phyloP scores from a whole-genome alignment of 306 rosid genomes.

The Cicer arietinum region DNA sequence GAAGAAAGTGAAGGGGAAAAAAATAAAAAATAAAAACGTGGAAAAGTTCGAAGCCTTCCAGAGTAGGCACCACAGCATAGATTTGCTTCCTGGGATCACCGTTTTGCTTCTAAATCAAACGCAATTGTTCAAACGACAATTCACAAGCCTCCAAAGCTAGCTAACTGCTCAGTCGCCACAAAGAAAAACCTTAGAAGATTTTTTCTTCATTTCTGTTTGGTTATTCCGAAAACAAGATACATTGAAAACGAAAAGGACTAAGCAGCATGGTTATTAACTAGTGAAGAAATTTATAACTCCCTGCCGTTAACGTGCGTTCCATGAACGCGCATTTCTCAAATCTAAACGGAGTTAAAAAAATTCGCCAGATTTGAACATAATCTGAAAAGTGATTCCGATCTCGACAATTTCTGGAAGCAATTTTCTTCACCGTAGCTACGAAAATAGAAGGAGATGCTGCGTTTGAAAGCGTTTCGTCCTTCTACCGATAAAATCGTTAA shows the following conservation, averaged over 20 bases:
- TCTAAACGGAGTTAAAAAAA: slow-evolving; percentile 21
- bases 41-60: slow-evolving; percentile 14
- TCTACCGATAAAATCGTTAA: slow-evolving; percentile 85
- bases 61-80: neutral
- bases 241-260: slow-evolving; percentile 3
- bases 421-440: slow-evolving; percentile 20
- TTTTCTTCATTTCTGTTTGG: slow-evolving; percentile 31
- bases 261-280: slow-evolving; percentile 21
- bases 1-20: neutral
- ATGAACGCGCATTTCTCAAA: slow-evolving; percentile 49
- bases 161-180: neutral
- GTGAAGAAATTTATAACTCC: slow-evolving; percentile 8
- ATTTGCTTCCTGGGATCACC: slow-evolving; percentile 9
- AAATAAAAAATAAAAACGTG: neutral
- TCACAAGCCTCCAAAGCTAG: slow-evolving; percentile 12
- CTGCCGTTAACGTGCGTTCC: slow-evolving; percentile 37
- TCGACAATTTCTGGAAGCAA: slow-evolving; percentile 29
- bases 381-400: slow-evolving; percentile 40
- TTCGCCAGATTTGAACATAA: slow-evolving; percentile 35
- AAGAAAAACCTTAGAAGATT: no score
- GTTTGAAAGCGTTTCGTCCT: slow-evolving; percentile 88
- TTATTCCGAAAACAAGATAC: slow-evolving; percentile 35
- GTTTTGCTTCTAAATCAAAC: neutral
- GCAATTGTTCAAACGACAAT: neutral
- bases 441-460: slow-evolving; percentile 62